Evolutionary conservation across 148 eudicot species (phyloP), one percentile per base, ranked within the genome.

Genomic region (Silene latifolia): DNA sequence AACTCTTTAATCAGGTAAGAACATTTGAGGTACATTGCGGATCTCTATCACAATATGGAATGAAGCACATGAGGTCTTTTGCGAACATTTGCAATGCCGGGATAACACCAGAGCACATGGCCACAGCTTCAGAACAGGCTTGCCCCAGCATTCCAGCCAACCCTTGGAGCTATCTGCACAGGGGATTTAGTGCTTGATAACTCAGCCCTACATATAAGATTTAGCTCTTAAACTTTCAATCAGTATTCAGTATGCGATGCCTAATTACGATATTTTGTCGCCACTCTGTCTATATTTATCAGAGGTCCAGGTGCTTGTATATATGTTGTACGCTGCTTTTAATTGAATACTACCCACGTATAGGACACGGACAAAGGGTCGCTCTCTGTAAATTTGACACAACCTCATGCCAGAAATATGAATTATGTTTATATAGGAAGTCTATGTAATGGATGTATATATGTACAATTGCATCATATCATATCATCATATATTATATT

Each of bases 61-160:
- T 96, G 98, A 96, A 96, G 76, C 98, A 90, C 85, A 90, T 92
- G 99, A 90, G 97, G 14, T 85, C 97, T 29, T 76, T 95, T 3
- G 99, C 97, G 18, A 95, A 95, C 82, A 84, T 95, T 15, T 95
- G 99, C 87, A 95, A 95, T 59, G 90, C 91, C 3, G 94, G 97
- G 69, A 83, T 90, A 66, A 74, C 72, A 25, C 63, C 67, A 48
- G 90, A 89, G 27, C 92, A 88, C 75, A 88, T 96, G 98, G 85
- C 85, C 0, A 93, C 87, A 79, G 99, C 91, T 0, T 84, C 97
- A 4, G 83, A 88, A 4, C 98, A 90, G 75, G 94, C 98, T 73
- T 96, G 97, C 63, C 76, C 85, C 8, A 78, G 72, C 63, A 29
- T 96, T 72, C 98, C 99, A 35, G 78, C 90, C 8, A 76, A 82